Evolutionary conservation across 2,329 filamentous ascomycete species (phyloP).

Genomic region (Amauroascus niger): DNA sequence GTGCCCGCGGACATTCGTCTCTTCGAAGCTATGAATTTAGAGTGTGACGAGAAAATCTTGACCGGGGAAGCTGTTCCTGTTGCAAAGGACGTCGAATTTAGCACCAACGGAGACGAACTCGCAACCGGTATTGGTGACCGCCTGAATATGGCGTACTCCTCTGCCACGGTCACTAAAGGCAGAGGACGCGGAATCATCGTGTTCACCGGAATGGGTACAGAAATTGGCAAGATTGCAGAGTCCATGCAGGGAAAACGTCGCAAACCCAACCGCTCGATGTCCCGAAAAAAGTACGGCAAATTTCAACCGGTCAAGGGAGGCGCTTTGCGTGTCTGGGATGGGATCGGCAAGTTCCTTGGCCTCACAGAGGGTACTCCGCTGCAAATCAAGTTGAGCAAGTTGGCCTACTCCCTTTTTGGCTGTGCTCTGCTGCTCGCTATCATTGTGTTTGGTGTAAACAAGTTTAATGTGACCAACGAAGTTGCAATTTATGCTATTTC

Average conservation of each 20-base stretch:
- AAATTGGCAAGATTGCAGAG: constrained; percentile 52
- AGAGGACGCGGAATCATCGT: constrained; percentile 50
- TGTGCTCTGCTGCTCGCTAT: constrained; percentile 56
- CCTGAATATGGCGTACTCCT: constrained; percentile 52
- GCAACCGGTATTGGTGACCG: constrained; percentile 47
- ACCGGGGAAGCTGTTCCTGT: constrained; percentile 55
- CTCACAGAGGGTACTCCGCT: constrained; percentile 67
- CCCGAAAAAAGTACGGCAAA: constrained; percentile 38
- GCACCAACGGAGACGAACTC: constrained; percentile 21
- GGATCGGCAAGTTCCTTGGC: constrained; percentile 47
- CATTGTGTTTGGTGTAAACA: constrained; percentile 52
- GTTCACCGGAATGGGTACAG: constrained; percentile 52
- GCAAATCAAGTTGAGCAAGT: constrained; percentile 74
- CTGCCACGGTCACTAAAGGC: constrained; percentile 51
- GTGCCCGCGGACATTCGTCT: constrained; percentile 50
- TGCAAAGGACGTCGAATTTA: constrained; percentile 39
- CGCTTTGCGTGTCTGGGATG: constrained; percentile 40
- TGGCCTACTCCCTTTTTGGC: constrained; percentile 70
- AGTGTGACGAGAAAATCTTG: constrained; percentile 58
- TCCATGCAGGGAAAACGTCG: constrained; percentile 46
- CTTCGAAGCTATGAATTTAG: constrained; percentile 57
- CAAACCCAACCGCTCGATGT: constrained; percentile 34
- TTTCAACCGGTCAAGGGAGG: constrained; percentile 43
- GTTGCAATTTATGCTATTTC: constrained; percentile 51
- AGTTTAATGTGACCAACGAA: constrained; percentile 47